These are phyloP conservation scores for Chalciporus sp. DNA, from an alignment of 1,284 basidiomycete genomes.

Conservation along the genomic window DNA sequence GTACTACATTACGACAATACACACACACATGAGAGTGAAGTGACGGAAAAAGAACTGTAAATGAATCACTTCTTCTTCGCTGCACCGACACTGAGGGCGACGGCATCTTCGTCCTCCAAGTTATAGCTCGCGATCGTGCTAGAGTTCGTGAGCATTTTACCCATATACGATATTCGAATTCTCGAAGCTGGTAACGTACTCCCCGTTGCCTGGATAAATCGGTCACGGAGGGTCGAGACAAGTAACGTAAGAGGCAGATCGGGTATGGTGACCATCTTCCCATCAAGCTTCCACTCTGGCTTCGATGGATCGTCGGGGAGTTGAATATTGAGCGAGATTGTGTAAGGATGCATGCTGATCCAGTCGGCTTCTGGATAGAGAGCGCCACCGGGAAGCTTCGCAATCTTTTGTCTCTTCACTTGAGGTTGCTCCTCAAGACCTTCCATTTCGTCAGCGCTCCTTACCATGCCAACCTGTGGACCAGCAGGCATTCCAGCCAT, in stretches of 20 bases:
- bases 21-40: slow-evolving; percentile 2
- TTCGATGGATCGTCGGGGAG: slow-evolving; percentile 79
- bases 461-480: slow-evolving; percentile 65
- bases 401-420: slow-evolving; percentile 82
- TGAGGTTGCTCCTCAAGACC: slow-evolving; percentile 66
- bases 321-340: slow-evolving; percentile 82
- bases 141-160: slow-evolving; percentile 85
- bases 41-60: slow-evolving; percentile 5
- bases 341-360: slow-evolving; percentile 86
- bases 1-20: slow-evolving; percentile 2
- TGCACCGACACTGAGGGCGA: slow-evolving; percentile 77
- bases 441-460: slow-evolving; percentile 80
- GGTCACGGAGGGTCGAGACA: slow-evolving; percentile 85
- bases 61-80: slow-evolving; percentile 65
- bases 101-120: slow-evolving; percentile 83
- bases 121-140: slow-evolving; percentile 86
- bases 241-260: slow-evolving; percentile 82
- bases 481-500: slow-evolving; percentile 54
- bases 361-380: slow-evolving; percentile 86
- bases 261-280: slow-evolving; percentile 70
- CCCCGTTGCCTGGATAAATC: slow-evolving; percentile 76
- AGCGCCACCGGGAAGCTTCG: slow-evolving; percentile 78
- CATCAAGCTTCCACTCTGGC: slow-evolving; percentile 92
- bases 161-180: slow-evolving; percentile 75
- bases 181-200: slow-evolving; percentile 76